These are phyloP conservation scores for Rhazya stricta DNA, from an alignment of 257 asterid genomes.

Conservation along the genomic window DNA sequence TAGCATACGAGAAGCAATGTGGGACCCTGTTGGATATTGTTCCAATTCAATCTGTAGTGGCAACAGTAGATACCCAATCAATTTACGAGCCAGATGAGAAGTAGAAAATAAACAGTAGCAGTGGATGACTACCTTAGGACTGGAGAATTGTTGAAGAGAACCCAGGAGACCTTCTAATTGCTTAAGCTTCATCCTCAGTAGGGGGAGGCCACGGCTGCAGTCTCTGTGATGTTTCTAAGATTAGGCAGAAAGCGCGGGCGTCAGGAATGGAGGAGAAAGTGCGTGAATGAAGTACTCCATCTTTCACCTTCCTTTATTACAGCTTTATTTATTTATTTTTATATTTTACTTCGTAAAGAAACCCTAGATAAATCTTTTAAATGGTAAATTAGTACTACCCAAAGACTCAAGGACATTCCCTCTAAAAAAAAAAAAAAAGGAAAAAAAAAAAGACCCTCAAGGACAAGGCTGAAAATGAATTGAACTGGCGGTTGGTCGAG, in stretches of 20 bases:
- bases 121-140: conserved; percentile 53
- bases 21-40: conserved; percentile 96
- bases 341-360: neutral
- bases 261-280: neutral
- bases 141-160: conserved; percentile 65
- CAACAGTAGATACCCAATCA: neutral
- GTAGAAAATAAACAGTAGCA: neutral
- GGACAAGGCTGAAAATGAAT: no score
- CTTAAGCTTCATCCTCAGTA: conserved; percentile 70
- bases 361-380: neutral
- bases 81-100: neutral
- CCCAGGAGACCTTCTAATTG: conserved; percentile 67
- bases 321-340: no score
- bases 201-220: neutral
- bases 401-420: no score
- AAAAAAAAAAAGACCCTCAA: no score
- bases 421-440: no score
- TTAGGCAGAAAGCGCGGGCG: neutral
- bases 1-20: conserved; percentile 89
- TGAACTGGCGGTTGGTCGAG: no score
- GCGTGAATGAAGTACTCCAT: no score
- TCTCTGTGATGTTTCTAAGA: neutral
- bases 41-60: conserved; percentile 76
- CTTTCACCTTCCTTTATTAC: no score
- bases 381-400: no score